phyloP scores from a whole-genome alignment of 2,329 filamentous ascomycete species.

The Chaetothyriales sp. region DNA sequence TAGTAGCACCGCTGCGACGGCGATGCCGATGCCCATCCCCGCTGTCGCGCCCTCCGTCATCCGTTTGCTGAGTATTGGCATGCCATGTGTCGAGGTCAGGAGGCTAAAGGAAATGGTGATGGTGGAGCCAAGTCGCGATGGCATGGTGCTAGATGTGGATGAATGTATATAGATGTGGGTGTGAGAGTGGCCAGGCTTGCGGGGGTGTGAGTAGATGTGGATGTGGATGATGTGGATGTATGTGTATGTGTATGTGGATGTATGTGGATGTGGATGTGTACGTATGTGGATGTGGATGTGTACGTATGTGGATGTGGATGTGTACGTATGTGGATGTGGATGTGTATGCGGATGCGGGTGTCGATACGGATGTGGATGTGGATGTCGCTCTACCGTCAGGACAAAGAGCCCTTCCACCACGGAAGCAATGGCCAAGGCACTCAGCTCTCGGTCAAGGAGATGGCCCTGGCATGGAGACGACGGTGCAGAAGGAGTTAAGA shows the following conservation, averaged over 20 bases:
- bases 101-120: background rate
- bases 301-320: background rate
- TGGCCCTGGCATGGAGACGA: too few relatives aligned
- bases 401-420: too few relatives aligned
- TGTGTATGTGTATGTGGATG: background rate
- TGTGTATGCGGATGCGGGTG: background rate
- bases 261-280: background rate
- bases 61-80: constrained; percentile 13
- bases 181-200: too few relatives aligned
- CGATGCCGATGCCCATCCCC: constrained; percentile 17
- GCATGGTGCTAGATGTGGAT: background rate
- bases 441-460: background rate
- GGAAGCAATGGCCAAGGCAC: too few relatives aligned
- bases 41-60: constrained; percentile 16
- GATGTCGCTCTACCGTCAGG: too few relatives aligned
- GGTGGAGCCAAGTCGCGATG: background rate
- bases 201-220: too few relatives aligned
- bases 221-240: background rate
- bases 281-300: background rate
- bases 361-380: too few relatives aligned
- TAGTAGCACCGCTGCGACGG: constrained; percentile 12
- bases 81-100: constrained; percentile 1
- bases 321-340: background rate
- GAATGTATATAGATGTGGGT: background rate
- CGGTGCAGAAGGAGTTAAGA: background rate